These are phyloP conservation scores for Ustilago shanxiensis DNA, from an alignment of 1,284 basidiomycete genomes.

Conservation along the genomic window DNA sequence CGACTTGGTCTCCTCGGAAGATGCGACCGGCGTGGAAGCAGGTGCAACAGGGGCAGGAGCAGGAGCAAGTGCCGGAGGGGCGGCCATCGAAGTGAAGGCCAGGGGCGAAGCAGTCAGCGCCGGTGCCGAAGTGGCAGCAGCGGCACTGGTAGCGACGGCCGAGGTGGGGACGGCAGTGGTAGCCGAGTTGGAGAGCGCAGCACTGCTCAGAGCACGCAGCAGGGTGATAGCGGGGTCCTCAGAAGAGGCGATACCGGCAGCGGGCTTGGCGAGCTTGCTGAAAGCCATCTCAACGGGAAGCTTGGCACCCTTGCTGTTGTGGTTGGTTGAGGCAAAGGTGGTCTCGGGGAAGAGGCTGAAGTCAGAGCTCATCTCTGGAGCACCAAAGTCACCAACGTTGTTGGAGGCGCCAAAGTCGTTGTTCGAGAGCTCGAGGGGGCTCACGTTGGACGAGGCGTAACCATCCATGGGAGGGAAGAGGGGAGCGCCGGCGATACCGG, in stretches of 20 bases:
- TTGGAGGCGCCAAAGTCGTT: slow-evolving; percentile 35
- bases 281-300: slow-evolving; percentile 57
- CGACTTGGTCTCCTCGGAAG: not conserved
- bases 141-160: slow-evolving; percentile 11
- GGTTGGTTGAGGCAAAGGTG: not conserved
- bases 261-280: slow-evolving; percentile 50
- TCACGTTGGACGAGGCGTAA: slow-evolving; percentile 54
- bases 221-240: slow-evolving; percentile 54
- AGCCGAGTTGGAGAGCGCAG: slow-evolving; percentile 45
- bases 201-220: slow-evolving; percentile 53
- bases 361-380: slow-evolving; percentile 45
- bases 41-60: slow-evolving; percentile 18
- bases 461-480: slow-evolving; percentile 47
- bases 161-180: slow-evolving; percentile 7
- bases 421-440: slow-evolving; percentile 44
- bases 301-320: slow-evolving; percentile 14
- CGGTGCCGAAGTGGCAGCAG: slow-evolving; percentile 20
- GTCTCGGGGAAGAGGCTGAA: slow-evolving; percentile 59
- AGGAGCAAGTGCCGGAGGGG: slow-evolving; percentile 22
- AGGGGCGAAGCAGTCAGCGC: slow-evolving; percentile 48
- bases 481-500: slow-evolving; percentile 60
- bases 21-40: slow-evolving; percentile 7
- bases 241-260: slow-evolving; percentile 18
- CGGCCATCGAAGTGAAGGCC: slow-evolving; percentile 39
- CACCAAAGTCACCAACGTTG: slow-evolving; percentile 47